A percentile compares a stretch with the other conserved stretches of the same genome.
Evolutionary conservation across 257 asterid genomes (phyloP).

Genomic region (Penstemon newberryi): DNA sequence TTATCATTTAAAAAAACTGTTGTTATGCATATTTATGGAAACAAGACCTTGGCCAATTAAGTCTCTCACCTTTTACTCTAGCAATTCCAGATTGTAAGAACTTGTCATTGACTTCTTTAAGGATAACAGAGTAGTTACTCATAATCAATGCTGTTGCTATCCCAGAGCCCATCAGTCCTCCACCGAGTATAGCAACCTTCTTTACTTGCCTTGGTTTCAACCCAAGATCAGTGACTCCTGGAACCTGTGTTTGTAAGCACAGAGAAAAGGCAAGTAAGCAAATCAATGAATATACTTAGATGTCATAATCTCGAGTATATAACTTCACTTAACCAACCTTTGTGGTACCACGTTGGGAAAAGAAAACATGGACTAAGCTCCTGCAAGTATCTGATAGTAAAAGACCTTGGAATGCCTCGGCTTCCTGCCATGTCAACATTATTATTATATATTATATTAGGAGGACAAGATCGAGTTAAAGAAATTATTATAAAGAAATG

Average conservation of each 20-base stretch:
- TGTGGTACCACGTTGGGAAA: conserved; percentile 94
- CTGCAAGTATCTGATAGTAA: conserved; percentile 77
- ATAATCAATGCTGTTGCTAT: conserved; percentile 87
- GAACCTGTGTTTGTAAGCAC: conserved; percentile 60
- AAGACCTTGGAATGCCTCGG: conserved; percentile 76
- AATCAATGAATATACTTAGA: not conserved
- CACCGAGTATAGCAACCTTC: conserved; percentile 91
- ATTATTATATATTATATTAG: not conserved
- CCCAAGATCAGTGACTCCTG: conserved; percentile 81
- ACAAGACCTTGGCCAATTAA: conserved; percentile 4
- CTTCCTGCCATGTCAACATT: conserved; percentile 56
- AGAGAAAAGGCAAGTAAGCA: not conserved
- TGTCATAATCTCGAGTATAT: not conserved
- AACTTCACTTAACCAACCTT: conserved; percentile 54
- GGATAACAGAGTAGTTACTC: conserved; percentile 64
- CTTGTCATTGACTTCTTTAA: conserved; percentile 87
- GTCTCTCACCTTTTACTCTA: conserved; percentile 70
- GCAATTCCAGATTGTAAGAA: conserved; percentile 80
- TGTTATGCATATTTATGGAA: not conserved
- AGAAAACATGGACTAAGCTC: conserved; percentile 93
- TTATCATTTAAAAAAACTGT: not conserved
- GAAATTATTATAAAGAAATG: conserved; percentile 6
- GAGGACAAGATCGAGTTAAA: not conserved
- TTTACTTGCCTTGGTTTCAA: conserved; percentile 73
- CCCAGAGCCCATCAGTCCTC: conserved; percentile 98